Percentiles rank a stretch among this genome's conserved stretches.
phyloP scores from a whole-genome alignment of 345 rosid species.

The Boechera divaricarpa region DNA sequence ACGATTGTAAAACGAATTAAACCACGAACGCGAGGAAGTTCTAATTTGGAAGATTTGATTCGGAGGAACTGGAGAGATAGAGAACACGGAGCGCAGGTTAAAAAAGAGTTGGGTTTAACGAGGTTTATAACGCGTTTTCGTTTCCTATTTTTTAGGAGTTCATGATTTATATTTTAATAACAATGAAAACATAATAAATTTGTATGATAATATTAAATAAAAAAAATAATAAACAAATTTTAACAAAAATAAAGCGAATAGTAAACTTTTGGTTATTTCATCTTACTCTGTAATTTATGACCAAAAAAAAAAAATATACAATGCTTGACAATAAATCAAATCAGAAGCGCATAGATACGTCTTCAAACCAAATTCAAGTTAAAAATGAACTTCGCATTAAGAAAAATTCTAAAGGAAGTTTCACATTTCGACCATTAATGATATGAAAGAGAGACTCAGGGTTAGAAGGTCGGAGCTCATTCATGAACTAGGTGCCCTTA shows the following conservation, averaged over 20 bases:
- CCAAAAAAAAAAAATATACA: background rate
- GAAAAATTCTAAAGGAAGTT: too few species aligned
- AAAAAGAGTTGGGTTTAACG: background rate
- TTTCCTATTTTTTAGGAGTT: background rate
- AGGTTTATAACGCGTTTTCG: slow-evolving; percentile 13
- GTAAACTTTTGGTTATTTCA: background rate
- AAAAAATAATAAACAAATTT: background rate
- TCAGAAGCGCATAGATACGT: too few species aligned
- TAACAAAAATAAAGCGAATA: background rate
- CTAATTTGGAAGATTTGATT: background rate
- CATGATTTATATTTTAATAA: background rate
- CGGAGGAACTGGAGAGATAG: slow-evolving; percentile 1
- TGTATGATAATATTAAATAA: background rate
- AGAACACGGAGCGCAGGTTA: background rate
- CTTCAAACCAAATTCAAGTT: too few species aligned
- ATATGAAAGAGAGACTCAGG: too few species aligned
- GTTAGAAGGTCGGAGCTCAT: too few species aligned
- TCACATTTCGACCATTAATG: too few species aligned
- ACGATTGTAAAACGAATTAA: slow-evolving; percentile 2
- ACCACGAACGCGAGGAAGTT: background rate
- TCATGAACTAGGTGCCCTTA: too few species aligned
- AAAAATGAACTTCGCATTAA: too few species aligned
- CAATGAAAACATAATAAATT: too few species aligned
- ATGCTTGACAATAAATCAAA: background rate
- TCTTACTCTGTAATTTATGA: background rate